Evolutionary conservation across 257 asterid species (phyloP), one percentile per base, ranked within the genome.

Genomic region (Gynochthodes officinalis): DNA sequence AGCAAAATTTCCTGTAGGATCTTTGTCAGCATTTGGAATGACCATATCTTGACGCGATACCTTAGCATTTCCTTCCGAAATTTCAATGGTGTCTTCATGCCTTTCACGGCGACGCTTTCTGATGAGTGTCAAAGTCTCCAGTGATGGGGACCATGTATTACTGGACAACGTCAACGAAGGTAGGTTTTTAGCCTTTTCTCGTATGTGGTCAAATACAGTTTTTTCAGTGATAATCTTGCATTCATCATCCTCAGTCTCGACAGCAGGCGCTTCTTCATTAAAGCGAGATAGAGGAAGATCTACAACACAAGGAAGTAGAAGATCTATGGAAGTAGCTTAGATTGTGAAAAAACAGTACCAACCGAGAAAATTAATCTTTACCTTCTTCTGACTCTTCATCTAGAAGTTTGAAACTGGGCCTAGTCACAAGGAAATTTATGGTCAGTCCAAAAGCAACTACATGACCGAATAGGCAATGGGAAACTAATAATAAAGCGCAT

Each of bases 401-500:
- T 72, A 90, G 70, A 66, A 93, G 96, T 40, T 86, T 84, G 90
- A 93, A 93, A 84, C 91, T 89, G 79, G 98, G 96, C 94, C 96
- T 93, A 83, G 60, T 74, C 72, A 80, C 27, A 32, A 73, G 73
- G 75, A 86, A 78, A 66, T 60, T 57, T n/a, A 73, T 79, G 62
- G 67, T 64, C 72, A 69, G 70, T 63, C 50, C 19, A 37, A 18
- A 19, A 40, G 35, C 27, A 72, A 11, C n/a, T 32, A 62, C 44
- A 46, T 49, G 28, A 14, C 35, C 18, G 27, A 27, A 28, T 50
- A 55, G 33, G 15, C 21, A 28, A 72, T 16, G 4, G n/a, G 59
- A 67, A 69, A 44, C 48, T 61, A 57, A 65, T 55, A 44, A 58
- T 55, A 12, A 43, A 66, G 18, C 35, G 30, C 40, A 19, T 65